Percentiles rank a stretch among this genome's conserved stretches.
These are phyloP conservation scores for Alternaria gaisen DNA, from an alignment of 2,329 filamentous ascomycete genomes.

Conservation along the genomic window DNA sequence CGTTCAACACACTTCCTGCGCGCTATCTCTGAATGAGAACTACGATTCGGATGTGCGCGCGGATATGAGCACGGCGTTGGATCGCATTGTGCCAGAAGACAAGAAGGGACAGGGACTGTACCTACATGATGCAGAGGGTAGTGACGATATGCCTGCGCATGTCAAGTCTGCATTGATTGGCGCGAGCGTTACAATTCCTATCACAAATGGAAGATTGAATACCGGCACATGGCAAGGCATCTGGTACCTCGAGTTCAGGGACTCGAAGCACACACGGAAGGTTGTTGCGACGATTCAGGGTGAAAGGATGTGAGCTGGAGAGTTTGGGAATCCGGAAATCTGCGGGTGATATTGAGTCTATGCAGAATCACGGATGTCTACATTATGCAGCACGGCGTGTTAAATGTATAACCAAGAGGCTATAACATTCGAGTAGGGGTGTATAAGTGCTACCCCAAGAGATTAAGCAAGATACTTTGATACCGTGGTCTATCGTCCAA, in stretches of 20 bases:
- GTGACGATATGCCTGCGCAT: slow-evolving; percentile 95
- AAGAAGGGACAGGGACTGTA: slow-evolving; percentile 68
- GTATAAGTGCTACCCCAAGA: background rate
- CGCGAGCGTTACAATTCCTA: slow-evolving; percentile 88
- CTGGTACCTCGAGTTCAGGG: slow-evolving; percentile 92
- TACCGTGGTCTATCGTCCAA: background rate
- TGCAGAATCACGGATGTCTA: background rate
- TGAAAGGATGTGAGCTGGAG: slow-evolving; percentile 64
- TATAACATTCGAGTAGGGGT: background rate
- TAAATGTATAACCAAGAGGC: background rate
- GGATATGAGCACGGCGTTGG: slow-evolving; percentile 94
- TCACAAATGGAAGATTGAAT: slow-evolving; percentile 81
- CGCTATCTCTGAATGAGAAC: slow-evolving; percentile 92
- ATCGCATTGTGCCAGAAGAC: slow-evolving; percentile 87
- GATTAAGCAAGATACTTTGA: background rate
- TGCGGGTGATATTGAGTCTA: background rate
- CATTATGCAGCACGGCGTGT: background rate
- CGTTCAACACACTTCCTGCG: slow-evolving; percentile 94
- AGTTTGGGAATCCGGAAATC: background rate
- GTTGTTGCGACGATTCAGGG: slow-evolving; percentile 95
- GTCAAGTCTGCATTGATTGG: slow-evolving; percentile 92
- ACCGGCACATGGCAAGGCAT: slow-evolving; percentile 85
- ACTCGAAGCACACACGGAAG: slow-evolving; percentile 76
- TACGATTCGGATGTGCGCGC: slow-evolving; percentile 83
- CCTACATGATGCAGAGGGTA: slow-evolving; percentile 84